Conservation (phyloP, 2,329 filamentous ascomycete genomes). For the Phoma sp. region DNA sequence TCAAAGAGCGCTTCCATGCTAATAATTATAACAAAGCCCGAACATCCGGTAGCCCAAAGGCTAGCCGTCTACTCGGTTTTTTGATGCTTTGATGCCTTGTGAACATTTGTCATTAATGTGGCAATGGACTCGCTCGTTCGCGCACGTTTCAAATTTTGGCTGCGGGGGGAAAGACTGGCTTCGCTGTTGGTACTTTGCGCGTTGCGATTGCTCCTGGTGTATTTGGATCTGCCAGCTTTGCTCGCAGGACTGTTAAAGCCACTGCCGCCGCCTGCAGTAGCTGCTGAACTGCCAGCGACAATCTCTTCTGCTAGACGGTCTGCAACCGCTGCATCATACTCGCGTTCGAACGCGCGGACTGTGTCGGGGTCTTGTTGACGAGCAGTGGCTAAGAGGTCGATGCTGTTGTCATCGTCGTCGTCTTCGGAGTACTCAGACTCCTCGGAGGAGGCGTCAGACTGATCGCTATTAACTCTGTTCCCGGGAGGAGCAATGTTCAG, state of each 20-base stretch:
- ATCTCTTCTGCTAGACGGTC: conserved; percentile 59
- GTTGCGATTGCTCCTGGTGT: not conserved
- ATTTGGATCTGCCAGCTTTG: not conserved
- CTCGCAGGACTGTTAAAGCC: conserved; percentile 53
- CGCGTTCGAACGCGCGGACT: conserved; percentile 52
- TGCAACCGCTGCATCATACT: conserved; percentile 57
- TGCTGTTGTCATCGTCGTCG: conserved; percentile 47
- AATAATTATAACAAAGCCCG: not conserved
- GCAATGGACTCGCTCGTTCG: conserved; percentile 18
- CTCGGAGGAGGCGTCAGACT: conserved; percentile 20
- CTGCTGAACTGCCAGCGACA: conserved; percentile 57
- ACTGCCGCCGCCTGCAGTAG: conserved; percentile 58
- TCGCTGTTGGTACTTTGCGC: conserved; percentile 7
- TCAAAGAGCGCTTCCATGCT: not conserved
- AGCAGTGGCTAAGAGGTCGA: conserved; percentile 57
- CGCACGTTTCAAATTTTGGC: conserved; percentile 22
- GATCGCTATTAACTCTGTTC: not conserved
- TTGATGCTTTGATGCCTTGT: conserved; percentile 9
- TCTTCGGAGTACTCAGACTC: conserved; percentile 37
- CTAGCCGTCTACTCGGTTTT: conserved; percentile 2
- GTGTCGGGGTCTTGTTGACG: conserved; percentile 53
- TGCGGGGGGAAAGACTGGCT: conserved; percentile 3
- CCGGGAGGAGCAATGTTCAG: conserved; percentile 33
- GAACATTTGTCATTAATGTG: not conserved
- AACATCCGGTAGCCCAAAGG: too few relatives aligned